Evolutionary conservation across 257 asterid species (phyloP).

Genomic region (Thymus mandschuricus): DNA sequence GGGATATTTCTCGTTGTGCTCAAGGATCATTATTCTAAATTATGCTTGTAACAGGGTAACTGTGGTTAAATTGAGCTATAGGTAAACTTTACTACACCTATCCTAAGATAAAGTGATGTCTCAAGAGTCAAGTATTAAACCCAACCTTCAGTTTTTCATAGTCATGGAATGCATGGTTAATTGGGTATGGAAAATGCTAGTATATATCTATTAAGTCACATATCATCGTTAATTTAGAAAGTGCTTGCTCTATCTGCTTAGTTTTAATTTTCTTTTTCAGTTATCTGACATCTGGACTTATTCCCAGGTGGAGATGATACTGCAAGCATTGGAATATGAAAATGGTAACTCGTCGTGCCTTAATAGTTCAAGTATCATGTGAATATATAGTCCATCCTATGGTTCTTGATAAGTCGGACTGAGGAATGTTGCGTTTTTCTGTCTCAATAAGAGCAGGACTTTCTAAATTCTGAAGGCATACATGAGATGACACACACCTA

Average conservation of each 20-base stretch:
- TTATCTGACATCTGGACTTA: slow-evolving; percentile 29
- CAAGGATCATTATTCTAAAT: slow-evolving; percentile 1
- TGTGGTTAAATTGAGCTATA: not conserved
- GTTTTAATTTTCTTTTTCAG: slow-evolving; percentile 1
- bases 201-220: not conserved
- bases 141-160: slow-evolving; percentile 8
- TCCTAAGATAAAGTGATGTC: not conserved
- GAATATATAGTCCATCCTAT: slow-evolving; percentile 15
- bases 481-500: not conserved
- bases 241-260: slow-evolving; percentile 14
- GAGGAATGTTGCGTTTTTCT: not conserved
- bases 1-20: slow-evolving; percentile 1
- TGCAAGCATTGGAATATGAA: slow-evolving; percentile 96
- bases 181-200: slow-evolving; percentile 9
- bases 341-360: slow-evolving; percentile 53
- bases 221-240: slow-evolving; percentile 9
- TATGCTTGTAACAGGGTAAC: slow-evolving; percentile 9
- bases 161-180: not conserved
- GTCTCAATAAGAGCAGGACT: not conserved
- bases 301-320: slow-evolving; percentile 96
- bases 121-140: not conserved
- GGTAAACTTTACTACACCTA: not conserved
- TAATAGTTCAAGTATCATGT: slow-evolving; percentile 20
- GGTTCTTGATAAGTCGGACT: slow-evolving; percentile 14
- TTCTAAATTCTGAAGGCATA: slow-evolving; percentile 9